phyloP scores from a whole-genome alignment of 2,329 filamentous ascomycete genomes.

The Aspergillus quadrilineatus region DNA sequence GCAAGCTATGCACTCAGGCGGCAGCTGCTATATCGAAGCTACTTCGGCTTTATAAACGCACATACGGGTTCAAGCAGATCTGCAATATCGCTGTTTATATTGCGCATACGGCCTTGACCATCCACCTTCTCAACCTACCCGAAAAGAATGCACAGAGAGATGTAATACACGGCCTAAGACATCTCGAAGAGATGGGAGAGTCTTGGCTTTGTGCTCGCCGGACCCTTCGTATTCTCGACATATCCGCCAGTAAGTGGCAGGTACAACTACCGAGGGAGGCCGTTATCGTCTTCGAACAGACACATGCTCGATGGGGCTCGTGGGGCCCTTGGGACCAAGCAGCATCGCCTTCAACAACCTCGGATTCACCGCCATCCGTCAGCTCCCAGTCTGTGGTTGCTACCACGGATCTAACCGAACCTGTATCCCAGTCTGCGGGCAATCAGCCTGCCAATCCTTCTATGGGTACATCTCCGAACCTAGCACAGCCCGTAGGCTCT shows the following conservation, averaged over 20 bases:
- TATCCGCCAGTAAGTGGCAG: conserved; percentile 85
- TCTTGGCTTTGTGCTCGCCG: conserved; percentile 88
- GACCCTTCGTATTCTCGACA: conserved; percentile 79
- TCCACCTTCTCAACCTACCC: conserved; percentile 87
- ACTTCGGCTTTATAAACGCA: conserved; percentile 90
- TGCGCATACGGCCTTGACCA: conserved; percentile 87
- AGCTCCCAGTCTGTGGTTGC: conserved; percentile 19
- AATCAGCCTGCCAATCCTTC: conserved; percentile 13
- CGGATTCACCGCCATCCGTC: conserved; percentile 25
- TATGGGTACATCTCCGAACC: conserved; percentile 10
- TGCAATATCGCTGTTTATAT: conserved; percentile 98
- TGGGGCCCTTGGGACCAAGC: conserved; percentile 54
- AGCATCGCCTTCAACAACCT: conserved; percentile 32
- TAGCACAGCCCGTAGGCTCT: conserved; percentile 16
- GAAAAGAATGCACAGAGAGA: conserved; percentile 89
- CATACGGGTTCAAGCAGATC: conserved; percentile 86
- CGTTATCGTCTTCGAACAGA: conserved; percentile 68
- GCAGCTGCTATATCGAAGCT: conserved; percentile 88
- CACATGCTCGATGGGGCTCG: conserved; percentile 75
- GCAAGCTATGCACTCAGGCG: conserved; percentile 86
- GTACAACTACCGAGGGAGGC: conserved; percentile 86
- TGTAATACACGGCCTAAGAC: conserved; percentile 84
- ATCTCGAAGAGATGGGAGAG: conserved; percentile 92
- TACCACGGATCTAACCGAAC: conserved; percentile 21
- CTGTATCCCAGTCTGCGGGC: conserved; percentile 4